A percentile compares a stretch with the other conserved stretches of the same genome.
phyloP scores from a whole-genome alignment of 2,329 filamentous ascomycete species.

The Orbilia brochopaga region DNA sequence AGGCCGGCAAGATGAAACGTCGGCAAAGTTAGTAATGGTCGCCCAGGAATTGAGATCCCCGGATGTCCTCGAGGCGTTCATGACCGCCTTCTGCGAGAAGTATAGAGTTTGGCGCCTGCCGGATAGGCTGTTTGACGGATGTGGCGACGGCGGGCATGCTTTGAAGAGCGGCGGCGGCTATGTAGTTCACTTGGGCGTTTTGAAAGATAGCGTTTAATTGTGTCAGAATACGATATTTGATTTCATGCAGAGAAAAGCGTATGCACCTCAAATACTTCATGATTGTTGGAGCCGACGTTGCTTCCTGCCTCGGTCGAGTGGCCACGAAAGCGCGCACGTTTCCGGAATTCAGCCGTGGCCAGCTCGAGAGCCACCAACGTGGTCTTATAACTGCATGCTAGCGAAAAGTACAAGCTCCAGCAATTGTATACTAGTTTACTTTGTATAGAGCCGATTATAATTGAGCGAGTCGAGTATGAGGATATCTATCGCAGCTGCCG shows the following conservation, averaged over 20 bases:
- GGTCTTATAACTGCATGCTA: constrained; percentile 10
- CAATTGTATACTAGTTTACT: not conserved
- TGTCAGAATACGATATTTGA: too few species aligned
- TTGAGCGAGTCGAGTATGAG: constrained; percentile 18
- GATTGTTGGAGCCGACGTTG: too few species aligned
- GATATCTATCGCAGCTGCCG: constrained; percentile 2
- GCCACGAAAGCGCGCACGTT: not conserved
- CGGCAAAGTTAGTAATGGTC: constrained; percentile 72
- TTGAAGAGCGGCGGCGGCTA: constrained; percentile 66
- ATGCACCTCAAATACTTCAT: not conserved
- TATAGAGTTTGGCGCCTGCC: constrained; percentile 81
- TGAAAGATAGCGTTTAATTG: constrained; percentile 60
- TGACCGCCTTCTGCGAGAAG: constrained; percentile 68
- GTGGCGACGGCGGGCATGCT: constrained; percentile 59
- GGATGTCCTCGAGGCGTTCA: constrained; percentile 83
- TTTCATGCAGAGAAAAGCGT: too few species aligned
- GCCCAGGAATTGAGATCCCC: constrained; percentile 87
- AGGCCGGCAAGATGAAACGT: constrained; percentile 29
- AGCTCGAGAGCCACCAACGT: constrained; percentile 17
- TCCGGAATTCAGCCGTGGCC: constrained; percentile 43
- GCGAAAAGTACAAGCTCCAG: not conserved
- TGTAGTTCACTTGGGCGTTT: constrained; percentile 77
- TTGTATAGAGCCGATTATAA: not conserved
- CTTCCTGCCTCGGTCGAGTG: not conserved
- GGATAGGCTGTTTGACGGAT: constrained; percentile 66